These are phyloP conservation scores for Colletotrichum tropicale DNA, from an alignment of 2,329 filamentous ascomycete species.

Conservation along the genomic window DNA sequence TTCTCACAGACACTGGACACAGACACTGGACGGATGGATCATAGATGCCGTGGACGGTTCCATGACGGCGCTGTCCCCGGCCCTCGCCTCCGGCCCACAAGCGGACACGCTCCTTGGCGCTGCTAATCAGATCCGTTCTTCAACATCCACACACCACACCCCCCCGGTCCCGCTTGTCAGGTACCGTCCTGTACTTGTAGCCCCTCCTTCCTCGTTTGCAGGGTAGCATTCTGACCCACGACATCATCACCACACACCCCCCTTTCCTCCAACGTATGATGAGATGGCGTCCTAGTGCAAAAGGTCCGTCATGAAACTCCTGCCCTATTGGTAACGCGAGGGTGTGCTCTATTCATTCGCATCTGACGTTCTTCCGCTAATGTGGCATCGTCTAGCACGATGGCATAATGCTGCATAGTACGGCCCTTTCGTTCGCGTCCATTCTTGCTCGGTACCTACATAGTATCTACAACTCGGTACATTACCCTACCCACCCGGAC, in stretches of 20 bases:
- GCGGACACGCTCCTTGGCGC: slow-evolving; percentile 9
- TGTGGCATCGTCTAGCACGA: background rate
- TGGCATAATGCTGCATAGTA: background rate
- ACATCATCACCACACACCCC: slow-evolving; percentile 5
- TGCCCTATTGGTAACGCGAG: slow-evolving; percentile 14
- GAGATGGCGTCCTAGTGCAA: slow-evolving; percentile 7
- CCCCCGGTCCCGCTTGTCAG: background rate
- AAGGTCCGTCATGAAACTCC: slow-evolving; percentile 8
- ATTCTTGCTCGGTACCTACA: background rate
- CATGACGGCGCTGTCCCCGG: background rate
- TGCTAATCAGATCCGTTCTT: slow-evolving; percentile 15
- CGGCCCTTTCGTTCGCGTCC: background rate
- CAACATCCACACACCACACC: background rate
- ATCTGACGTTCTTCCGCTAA: background rate
- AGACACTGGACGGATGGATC: background rate
- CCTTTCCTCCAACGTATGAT: slow-evolving; percentile 1
- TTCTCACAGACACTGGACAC: background rate
- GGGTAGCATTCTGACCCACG: background rate
- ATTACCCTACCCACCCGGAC: slow-evolving; percentile 13
- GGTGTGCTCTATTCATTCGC: slow-evolving; percentile 5
- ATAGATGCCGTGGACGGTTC: background rate
- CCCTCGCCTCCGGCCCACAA: slow-evolving; percentile 9
- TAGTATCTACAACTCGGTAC: background rate
- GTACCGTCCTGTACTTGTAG: background rate
- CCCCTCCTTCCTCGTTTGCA: background rate